These are phyloP conservation scores for Verticillium longisporum DNA, from an alignment of 2,329 filamentous ascomycete species.

Conservation along the genomic window DNA sequence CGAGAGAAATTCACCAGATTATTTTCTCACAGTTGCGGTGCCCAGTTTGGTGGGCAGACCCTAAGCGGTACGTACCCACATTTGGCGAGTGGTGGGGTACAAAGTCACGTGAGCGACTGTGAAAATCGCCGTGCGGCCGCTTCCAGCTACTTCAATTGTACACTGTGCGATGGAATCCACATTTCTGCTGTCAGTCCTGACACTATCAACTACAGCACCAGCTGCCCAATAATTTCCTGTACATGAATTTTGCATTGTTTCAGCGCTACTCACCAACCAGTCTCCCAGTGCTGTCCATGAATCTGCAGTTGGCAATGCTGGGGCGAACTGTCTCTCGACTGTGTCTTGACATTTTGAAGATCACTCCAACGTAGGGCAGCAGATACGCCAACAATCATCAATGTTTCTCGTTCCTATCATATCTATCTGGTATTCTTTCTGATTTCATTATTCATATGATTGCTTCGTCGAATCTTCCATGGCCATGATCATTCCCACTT, in stretches of 20 bases:
- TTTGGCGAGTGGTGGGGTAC: conserved; percentile 1
- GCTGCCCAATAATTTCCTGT: too few relatives aligned
- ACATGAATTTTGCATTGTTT: too few relatives aligned
- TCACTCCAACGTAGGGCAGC: too few relatives aligned
- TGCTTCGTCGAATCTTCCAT: not conserved
- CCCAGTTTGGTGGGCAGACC: conserved; percentile 1
- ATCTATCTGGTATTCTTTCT: not conserved
- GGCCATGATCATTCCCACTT: conserved; percentile 42
- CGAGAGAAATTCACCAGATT: not conserved
- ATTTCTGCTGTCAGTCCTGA: too few relatives aligned
- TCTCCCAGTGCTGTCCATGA: too few relatives aligned
- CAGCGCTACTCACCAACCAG: too few relatives aligned
- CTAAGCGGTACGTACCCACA: conserved; percentile 3
- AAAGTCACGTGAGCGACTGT: not conserved
- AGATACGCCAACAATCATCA: not conserved
- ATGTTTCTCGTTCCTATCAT: not conserved
- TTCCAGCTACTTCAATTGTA: too few relatives aligned
- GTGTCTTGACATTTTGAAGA: too few relatives aligned
- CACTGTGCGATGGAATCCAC: too few relatives aligned
- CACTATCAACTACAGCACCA: too few relatives aligned
- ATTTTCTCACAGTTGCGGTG: not conserved
- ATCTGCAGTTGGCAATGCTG: too few relatives aligned
- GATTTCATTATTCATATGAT: not conserved
- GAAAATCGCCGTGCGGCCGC: not conserved
- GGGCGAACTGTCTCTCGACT: too few relatives aligned